Conservation (phyloP, 441 rosid species). For the Croton setiger region DNA sequence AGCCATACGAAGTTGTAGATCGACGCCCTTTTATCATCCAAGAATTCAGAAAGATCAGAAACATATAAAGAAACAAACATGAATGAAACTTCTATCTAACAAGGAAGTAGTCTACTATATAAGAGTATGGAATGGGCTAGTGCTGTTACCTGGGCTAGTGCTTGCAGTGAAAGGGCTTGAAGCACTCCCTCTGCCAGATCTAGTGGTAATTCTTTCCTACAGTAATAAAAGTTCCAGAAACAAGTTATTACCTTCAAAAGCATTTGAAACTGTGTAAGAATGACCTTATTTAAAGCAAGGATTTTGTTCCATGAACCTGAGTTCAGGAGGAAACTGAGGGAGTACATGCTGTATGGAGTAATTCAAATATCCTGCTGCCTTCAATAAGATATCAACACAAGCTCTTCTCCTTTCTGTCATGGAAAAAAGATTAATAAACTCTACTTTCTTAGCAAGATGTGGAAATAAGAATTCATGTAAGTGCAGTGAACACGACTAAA, state of each 20-base stretch:
- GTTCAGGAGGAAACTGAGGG: conserved; percentile 66
- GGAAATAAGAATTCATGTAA: background rate
- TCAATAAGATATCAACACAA: conserved; percentile 72
- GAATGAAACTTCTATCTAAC: background rate
- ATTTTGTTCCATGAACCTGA: conserved; percentile 45
- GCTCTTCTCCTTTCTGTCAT: conserved; percentile 66
- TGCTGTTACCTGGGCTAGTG: conserved; percentile 72
- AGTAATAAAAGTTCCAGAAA: background rate
- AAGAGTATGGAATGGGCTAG: background rate
- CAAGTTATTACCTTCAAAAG: background rate
- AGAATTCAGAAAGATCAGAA: background rate
- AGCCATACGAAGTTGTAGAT: conserved; percentile 92
- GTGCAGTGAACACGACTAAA: conserved; percentile 6
- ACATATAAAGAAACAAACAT: background rate
- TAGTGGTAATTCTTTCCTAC: conserved; percentile 74
- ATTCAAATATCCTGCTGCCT: conserved; percentile 87
- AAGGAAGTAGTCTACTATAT: background rate
- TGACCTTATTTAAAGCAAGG: conserved; percentile 7
- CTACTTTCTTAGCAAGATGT: background rate
- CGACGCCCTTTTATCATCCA: conserved; percentile 54
- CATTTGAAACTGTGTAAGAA: background rate
- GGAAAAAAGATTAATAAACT: background rate
- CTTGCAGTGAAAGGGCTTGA: conserved; percentile 78
- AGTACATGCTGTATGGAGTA: conserved; percentile 75
- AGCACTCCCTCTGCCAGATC: conserved; percentile 86